These are phyloP conservation scores for Phaffomyces thermotolerans DNA, from an alignment of 805 yeast genomes.

Conservation along the genomic window DNA sequence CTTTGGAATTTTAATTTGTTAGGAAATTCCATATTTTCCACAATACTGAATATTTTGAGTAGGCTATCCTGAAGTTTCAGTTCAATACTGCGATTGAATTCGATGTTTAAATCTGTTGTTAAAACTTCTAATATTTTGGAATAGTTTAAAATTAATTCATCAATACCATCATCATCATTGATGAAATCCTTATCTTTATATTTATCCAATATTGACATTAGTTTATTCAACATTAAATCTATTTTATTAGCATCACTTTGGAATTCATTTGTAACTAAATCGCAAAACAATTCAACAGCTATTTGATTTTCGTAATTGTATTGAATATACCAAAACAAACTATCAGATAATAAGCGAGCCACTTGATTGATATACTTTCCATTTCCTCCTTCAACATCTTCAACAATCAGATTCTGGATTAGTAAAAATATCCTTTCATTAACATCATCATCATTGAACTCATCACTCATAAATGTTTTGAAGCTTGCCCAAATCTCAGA, in stretches of 20 bases:
- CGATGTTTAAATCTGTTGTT: slow-evolving; percentile 12
- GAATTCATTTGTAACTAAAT: not conserved
- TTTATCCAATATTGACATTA: slow-evolving; percentile 1
- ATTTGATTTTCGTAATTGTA: slow-evolving; percentile 2
- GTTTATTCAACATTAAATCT: slow-evolving; percentile 6
- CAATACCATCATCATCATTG: slow-evolving; percentile 22
- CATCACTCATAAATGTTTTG: slow-evolving; percentile 9
- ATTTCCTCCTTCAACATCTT: slow-evolving; percentile 7
- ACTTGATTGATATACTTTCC: slow-evolving; percentile 7
- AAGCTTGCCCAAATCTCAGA: slow-evolving; percentile 6
- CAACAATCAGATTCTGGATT: slow-evolving; percentile 17
- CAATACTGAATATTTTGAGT: slow-evolving; percentile 3
- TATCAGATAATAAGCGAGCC: slow-evolving; percentile 8
- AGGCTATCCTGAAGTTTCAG: slow-evolving; percentile 5
- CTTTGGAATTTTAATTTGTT: slow-evolving; percentile 18
- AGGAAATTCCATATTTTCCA: slow-evolving; percentile 12
- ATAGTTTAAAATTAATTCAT: slow-evolving; percentile 13
- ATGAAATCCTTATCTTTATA: slow-evolving; percentile 1
- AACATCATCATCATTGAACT: slow-evolving; percentile 18
- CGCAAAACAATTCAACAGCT: slow-evolving; percentile 1
- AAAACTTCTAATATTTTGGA: slow-evolving; percentile 16
- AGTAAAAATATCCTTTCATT: slow-evolving; percentile 14
- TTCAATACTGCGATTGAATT: slow-evolving; percentile 9
- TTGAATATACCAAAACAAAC: slow-evolving; percentile 8
- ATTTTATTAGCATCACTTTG: slow-evolving; percentile 5